These are phyloP conservation scores for Aspergillus tamarii DNA, from an alignment of 2,329 filamentous ascomycete species.

Conservation along the genomic window DNA sequence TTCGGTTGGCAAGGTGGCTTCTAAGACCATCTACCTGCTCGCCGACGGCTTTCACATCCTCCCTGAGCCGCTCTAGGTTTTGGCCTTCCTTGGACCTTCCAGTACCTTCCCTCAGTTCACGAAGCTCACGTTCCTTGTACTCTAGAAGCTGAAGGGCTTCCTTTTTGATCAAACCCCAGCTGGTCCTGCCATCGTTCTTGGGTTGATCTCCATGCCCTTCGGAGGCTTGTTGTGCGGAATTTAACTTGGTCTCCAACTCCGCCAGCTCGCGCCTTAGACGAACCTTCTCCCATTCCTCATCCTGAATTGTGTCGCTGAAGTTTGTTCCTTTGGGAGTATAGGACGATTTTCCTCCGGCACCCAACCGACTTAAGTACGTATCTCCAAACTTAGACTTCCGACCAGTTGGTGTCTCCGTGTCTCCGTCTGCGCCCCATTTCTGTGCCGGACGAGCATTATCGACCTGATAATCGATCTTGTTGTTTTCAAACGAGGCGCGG, in stretches of 20 bases:
- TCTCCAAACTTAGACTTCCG: slow-evolving; percentile 98
- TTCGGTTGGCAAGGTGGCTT: slow-evolving; percentile 74
- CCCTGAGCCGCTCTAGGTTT: slow-evolving; percentile 73
- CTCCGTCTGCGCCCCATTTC: slow-evolving; percentile 77
- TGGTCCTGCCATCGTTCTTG: slow-evolving; percentile 70
- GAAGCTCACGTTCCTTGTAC: slow-evolving; percentile 80
- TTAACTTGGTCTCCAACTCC: slow-evolving; percentile 86
- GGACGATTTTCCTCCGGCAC: slow-evolving; percentile 71
- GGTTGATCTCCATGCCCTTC: slow-evolving; percentile 60
- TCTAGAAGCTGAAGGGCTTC: slow-evolving; percentile 93
- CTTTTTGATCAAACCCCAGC: slow-evolving; percentile 88
- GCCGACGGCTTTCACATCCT: slow-evolving; percentile 86
- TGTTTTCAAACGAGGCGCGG: slow-evolving; percentile 87
- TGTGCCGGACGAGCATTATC: slow-evolving; percentile 73
- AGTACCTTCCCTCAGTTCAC: slow-evolving; percentile 69
- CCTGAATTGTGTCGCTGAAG: slow-evolving; percentile 81
- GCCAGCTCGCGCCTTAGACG: slow-evolving; percentile 88
- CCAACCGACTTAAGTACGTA: slow-evolving; percentile 89
- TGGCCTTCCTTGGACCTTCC: slow-evolving; percentile 64
- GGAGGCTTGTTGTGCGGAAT: slow-evolving; percentile 75
- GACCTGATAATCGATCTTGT: slow-evolving; percentile 94
- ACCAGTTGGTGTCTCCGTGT: slow-evolving; percentile 80
- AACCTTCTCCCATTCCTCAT: slow-evolving; percentile 96
- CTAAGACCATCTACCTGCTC: slow-evolving; percentile 94
- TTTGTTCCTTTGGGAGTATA: slow-evolving; percentile 87